phyloP scores from a whole-genome alignment of 75 land plant genomes.

The Cryptomeria japonica region DNA sequence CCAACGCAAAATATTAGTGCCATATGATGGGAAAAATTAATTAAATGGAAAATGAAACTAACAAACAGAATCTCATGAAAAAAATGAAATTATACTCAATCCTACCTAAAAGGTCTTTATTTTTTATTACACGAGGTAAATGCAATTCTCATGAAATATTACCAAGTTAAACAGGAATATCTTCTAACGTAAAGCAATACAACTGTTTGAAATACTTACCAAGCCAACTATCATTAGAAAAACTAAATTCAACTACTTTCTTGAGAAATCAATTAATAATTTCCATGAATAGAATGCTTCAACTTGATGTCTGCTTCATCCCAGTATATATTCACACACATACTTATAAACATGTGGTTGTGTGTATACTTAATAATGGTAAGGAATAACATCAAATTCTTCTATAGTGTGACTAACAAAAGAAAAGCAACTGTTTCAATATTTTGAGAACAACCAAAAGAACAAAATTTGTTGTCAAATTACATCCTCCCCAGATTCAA shows the following conservation, averaged over 20 bases:
- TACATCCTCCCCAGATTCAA: too few relatives aligned
- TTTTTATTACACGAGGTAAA: not conserved
- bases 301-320: not conserved
- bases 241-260: not conserved
- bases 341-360: not conserved
- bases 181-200: not conserved
- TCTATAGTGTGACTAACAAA: not conserved
- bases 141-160: not conserved
- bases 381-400: not conserved
- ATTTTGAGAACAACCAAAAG: too few relatives aligned
- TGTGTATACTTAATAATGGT: not conserved
- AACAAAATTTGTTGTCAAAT: too few relatives aligned
- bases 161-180: not conserved
- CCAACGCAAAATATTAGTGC: conserved; percentile 5
- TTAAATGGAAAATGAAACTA: not conserved
- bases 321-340: too few relatives aligned
- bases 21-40: not conserved
- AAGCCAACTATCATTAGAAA: not conserved
- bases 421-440: not conserved
- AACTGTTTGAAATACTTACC: not conserved
- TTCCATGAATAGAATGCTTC: not conserved
- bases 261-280: not conserved
- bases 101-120: not conserved
- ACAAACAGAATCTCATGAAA: not conserved
- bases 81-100: not conserved